Evolutionary conservation across 2,329 filamentous ascomycete genomes (phyloP), one percentile per base, ranked within the genome.

Genomic region (Mycosphaerella arachidis): DNA sequence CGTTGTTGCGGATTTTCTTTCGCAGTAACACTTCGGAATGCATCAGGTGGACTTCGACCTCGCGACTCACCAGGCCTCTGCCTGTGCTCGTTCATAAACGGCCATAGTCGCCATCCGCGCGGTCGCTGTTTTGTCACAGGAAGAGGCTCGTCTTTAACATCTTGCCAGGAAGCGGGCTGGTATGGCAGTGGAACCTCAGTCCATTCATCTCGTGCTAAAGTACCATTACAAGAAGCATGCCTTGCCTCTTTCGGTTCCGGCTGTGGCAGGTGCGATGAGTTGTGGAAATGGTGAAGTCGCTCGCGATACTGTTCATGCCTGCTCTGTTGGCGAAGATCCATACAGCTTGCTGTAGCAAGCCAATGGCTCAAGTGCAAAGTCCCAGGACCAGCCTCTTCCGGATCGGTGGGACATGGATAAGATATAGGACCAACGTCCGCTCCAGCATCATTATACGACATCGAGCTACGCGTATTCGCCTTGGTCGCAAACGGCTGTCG

Each of bases 191-290:
- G 60, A 27, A 65, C 48, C 13, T 63, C 55, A 48, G 65, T 54
- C 63, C 67, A 66, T 57, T 69, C 66, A n/a, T 55, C 60, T 48
- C 66, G 62, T 43, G 66, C 13, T 20, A 52, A 35, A 35, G 50
- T 7, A 6, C 50, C 50, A 30, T 29, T n/a, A 20, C 35, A 35
- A 12, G 50, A 52, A 31, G 50, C 50, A 30, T 29, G 50, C 16
- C 29, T 52, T 20, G 27, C 30, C n/a, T 35, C 29, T 16, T 20
- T 35, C 10, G 7, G 18, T n/a, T 31, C 10, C 6, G 40, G 12
- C 33, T 48, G 43, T 29, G n/a, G 54, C n/a, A 35, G 45, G 7
- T 43, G 27, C 4, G 43, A 48, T 13, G 18, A 31, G 24, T 18
- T 37, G n/a, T 48, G n/a, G 29, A 50, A 35, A 35, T 48, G 30